Percentiles rank a stretch among this genome's conserved stretches.
These are phyloP conservation scores for Yamadazyma diospyri DNA, from an alignment of 1,139 yeast genomes.

Conservation along the genomic window DNA sequence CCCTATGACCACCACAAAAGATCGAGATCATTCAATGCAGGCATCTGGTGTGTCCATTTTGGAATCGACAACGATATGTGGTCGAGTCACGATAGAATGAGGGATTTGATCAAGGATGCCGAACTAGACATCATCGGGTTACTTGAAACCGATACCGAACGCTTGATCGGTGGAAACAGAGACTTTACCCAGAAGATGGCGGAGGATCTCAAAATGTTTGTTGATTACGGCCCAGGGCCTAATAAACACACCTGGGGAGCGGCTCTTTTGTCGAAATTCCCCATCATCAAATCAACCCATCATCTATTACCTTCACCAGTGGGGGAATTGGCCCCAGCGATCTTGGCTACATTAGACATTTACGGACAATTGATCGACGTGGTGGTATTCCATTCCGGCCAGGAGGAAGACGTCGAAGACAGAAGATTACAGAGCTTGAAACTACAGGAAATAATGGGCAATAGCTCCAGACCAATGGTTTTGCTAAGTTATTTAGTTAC, in stretches of 20 bases:
- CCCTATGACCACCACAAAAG: slow-evolving; percentile 68
- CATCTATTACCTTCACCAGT: slow-evolving; percentile 92
- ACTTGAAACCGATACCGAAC: slow-evolving; percentile 89
- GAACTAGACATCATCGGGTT: slow-evolving; percentile 89
- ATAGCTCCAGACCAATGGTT: slow-evolving; percentile 71
- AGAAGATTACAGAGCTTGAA: slow-evolving; percentile 81
- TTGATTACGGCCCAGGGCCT: slow-evolving; percentile 97
- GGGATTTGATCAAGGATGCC: slow-evolving; percentile 74
- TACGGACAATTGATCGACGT: slow-evolving; percentile 86
- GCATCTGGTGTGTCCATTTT: slow-evolving; percentile 97
- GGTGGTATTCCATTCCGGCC: slow-evolving; percentile 97
- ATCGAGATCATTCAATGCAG: slow-evolving; percentile 78
- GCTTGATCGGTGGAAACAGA: slow-evolving; percentile 91
- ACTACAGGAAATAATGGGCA: slow-evolving; percentile 76
- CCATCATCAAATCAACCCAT: slow-evolving; percentile 84
- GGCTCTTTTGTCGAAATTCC: slow-evolving; percentile 87
- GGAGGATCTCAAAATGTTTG: slow-evolving; percentile 91
- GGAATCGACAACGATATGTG: slow-evolving; percentile 98
- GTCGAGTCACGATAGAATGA: slow-evolving; percentile 93
- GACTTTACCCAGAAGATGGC: slow-evolving; percentile 90
- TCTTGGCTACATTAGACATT: slow-evolving; percentile 90
- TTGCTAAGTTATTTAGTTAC: slow-evolving; percentile 88
- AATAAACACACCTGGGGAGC: slow-evolving; percentile 99
- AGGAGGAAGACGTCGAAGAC: slow-evolving; percentile 95
- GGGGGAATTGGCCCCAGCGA: slow-evolving; percentile 97